Base-by-base conservation (phyloP, 1,284 basidiomycete genomes). In the Puccinia triticina region DNA sequence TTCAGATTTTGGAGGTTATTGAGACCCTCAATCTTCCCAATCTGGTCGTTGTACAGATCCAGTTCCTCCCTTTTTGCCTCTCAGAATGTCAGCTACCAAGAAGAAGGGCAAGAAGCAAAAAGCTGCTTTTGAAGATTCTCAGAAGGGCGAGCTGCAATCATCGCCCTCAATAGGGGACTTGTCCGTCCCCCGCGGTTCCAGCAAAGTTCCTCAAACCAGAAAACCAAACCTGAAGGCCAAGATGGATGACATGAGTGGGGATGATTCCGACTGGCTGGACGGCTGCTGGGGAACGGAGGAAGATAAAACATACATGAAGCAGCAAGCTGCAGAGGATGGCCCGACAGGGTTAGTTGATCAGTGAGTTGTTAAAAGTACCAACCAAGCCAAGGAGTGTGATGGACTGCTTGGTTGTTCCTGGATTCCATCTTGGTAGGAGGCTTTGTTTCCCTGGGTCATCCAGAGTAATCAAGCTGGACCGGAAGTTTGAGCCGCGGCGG, bases 371-470 rank as follows among this genome's bases (percentile, higher is more conserved):
- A 50, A 59, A 40, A 69, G 32, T 59, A 74, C 14, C 18, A 29
- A 2, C 32, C 64, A 29, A 37, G n/a, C n/a, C n/a, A n/a, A n/a
- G n/a, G n/a, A n/a, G n/a, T n/a, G 48, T 61, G 32, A n/a, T 48
- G 18, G 37, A 53, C 55, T 43, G 16, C 43, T n/a, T n/a, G 8
- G 57, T 59, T 21, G 48, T 50, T 40, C 7, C 59, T n/a, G 71
- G 10, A 48, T 96, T 96, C 96, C 83, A 97, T 97, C 4, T 91
- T 98, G 86, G 99, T n/a, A n/a, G n/a, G n/a, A n/a, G n/a, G n/a
- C n/a, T n/a, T n/a, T n/a, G n/a, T n/a, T n/a, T n/a, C n/a, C n/a
- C n/a, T n/a, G n/a, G n/a, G n/a, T n/a, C n/a, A n/a, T n/a, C n/a
- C n/a, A n/a, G n/a, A n/a, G n/a, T n/a, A n/a, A n/a, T n/a, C n/a